Evolutionary conservation across 2,329 filamentous ascomycete species (phyloP), one percentile per base, ranked within the genome.

Genomic region (Ophiostoma sp.): DNA sequence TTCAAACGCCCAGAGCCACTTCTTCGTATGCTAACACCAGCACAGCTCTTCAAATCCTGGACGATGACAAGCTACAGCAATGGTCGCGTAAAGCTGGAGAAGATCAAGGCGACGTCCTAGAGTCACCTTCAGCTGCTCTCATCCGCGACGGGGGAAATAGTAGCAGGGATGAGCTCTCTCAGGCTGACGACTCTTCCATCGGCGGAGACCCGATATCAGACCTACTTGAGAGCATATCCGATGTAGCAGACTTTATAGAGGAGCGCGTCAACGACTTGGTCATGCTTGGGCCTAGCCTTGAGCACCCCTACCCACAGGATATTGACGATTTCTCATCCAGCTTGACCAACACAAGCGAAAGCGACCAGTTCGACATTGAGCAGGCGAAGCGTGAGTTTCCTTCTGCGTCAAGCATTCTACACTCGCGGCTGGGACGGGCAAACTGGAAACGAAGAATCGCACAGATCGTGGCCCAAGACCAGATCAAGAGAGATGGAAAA

Each of bases 401-500:
- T 2, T 58, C 44, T 0, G 68, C 71, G 4, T 72, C 71, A 1
- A 62, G 64, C 60, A 71, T 68, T 8, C 67, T 72, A 4, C 70
- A 72, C 16, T 67, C n/a, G 1, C 64, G 71, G 8, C 67, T 72
- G 14, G 71, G 71, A 0, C 68, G 66, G 7, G 71, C 71, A 2
- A 72, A 71, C 55, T 70, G 68, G 70, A 71, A 67, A 27, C 66
- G 69, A 12, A 65, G 69, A 0, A 68, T 72, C 3, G 68, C 71
- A 2, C 71, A 72, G 27, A 42, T 68, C 52, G 63, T 69, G 0
- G 68, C 66, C 7, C 68, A 68, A 7, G 60, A 69, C 18, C 69
- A 70, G 41, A 69, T 67, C 3, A 66, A 69, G 1, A 40, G 64
- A 14, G 69, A 71, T 11, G 68, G 68, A 18, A 71, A 68, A 60